Base-by-base conservation (phyloP, 2,329 filamentous ascomycete species). In the Colletotrichum cuscutae region DNA sequence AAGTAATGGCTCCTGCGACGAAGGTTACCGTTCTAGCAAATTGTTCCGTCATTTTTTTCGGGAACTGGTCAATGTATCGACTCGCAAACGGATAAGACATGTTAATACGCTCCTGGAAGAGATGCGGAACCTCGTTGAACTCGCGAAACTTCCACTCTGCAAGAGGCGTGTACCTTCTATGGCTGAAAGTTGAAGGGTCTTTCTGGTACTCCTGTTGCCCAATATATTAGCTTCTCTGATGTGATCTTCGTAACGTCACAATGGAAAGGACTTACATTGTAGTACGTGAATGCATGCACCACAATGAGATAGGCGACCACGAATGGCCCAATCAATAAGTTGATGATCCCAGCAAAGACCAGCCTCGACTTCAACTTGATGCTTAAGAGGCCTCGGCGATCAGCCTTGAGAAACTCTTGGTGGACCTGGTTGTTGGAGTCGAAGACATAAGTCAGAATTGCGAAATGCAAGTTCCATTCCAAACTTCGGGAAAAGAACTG, bases 141-240 rank as follows among this genome's bases (percentile, higher is more conserved):
- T 98, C 96, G 60, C 97, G 92, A 75, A 99, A 98, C 78, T 98
- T 98, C 97, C 97, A 99, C 80, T 98, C 94, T 0, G 97, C 97
- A 63, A 98, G 89, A 1, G 95, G 94, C 0, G 96, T 98, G 80
- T 98, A 99, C 76, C 95, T 92, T 53, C 97, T 91, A 19, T 95
- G 93, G n/a, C 94, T 93, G 49, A 98, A 89, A 75, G 95, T 92
- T 0, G 94, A 91, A 0, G 95, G 96, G 75, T 98, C 97, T 79
- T 95, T 97, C 82, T 98, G 95, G 79, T 97, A 98, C 85, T 99
- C 96, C 93, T 95, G 73, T 3, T 56, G n/a, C 22, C 15, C 24
- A 37, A 11, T 26, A 28, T 15, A 52, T 63, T 53, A 65, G 56
- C 28, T n/a, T 28, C 22, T 52, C 30, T 28, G 5, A 46, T 59